Conservation (phyloP, 2,329 filamentous ascomycete genomes). For the Fusarium tjaetaba region DNA sequence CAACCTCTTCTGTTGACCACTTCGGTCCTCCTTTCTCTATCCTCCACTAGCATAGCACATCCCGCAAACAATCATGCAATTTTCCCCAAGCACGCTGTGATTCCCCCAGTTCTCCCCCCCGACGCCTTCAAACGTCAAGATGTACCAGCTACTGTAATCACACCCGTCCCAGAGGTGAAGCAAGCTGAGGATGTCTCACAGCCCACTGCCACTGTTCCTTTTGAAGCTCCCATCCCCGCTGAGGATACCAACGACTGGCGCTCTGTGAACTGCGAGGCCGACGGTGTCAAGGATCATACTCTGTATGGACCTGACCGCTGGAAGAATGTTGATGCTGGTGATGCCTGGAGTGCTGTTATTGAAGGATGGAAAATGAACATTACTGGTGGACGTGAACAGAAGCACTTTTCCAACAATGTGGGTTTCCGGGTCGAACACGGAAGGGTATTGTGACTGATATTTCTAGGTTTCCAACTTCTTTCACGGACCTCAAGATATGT, state of each 20-base stretch:
- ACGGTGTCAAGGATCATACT: slow-evolving; percentile 18
- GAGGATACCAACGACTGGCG: background rate
- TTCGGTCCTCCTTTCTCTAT: slow-evolving; percentile 8
- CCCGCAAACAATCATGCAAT: background rate
- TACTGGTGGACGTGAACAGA: background rate
- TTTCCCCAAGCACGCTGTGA: background rate
- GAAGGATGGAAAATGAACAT: slow-evolving; percentile 15
- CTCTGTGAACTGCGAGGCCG: background rate
- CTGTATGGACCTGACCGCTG: slow-evolving; percentile 15
- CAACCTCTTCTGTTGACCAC: slow-evolving; percentile 5
- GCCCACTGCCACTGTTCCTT: background rate
- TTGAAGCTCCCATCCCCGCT: background rate
- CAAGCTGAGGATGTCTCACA: background rate
- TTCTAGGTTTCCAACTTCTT: slow-evolving; percentile 16
- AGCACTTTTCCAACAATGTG: slow-evolving; percentile 22
- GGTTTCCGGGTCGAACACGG: fast-evolving
- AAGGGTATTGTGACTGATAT: background rate
- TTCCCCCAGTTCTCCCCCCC: background rate
- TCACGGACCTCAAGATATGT: slow-evolving; percentile 25
- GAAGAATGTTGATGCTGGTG: slow-evolving; percentile 7
- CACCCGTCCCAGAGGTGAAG: background rate
- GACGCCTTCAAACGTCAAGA: slow-evolving; percentile 4
- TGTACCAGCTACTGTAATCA: background rate
- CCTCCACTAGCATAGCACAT: background rate
- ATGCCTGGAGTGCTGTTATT: slow-evolving; percentile 13